Evolutionary conservation across 1,284 basidiomycete genomes (phyloP).

Genomic region (Anthracocystis setariae): DNA sequence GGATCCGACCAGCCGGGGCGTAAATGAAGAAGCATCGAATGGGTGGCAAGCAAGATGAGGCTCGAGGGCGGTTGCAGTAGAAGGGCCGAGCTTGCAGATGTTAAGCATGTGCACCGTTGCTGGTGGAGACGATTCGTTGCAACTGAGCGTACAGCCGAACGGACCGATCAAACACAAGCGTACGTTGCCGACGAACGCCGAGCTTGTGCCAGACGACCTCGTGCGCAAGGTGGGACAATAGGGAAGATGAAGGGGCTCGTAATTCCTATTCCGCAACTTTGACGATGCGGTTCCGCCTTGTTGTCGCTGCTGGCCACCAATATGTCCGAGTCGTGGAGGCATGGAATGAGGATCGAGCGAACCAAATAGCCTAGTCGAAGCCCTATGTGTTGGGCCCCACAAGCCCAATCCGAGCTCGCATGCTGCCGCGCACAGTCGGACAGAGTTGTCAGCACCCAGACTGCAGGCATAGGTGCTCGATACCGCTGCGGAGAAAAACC

Average conservation of each 20-base stretch:
- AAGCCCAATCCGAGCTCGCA: no score
- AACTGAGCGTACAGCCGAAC: background rate
- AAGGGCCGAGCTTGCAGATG: background rate
- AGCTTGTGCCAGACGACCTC: background rate
- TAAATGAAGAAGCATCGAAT: background rate
- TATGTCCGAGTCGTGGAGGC: no score
- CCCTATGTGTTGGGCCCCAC: no score
- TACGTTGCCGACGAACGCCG: background rate
- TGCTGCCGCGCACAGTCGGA: no score
- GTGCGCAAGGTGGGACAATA: constrained; percentile 4
- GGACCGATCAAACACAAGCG: no score
- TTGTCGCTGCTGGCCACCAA: background rate
- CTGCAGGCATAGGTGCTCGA: no score
- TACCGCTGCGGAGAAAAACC: no score
- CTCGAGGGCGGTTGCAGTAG: background rate
- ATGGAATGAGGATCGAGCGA: no score
- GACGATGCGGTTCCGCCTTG: no score
- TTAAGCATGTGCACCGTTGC: constrained; percentile 4
- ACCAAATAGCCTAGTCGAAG: no score
- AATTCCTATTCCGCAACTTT: no score
- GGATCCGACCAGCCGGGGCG: constrained; percentile 7
- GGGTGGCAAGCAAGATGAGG: constrained; percentile 6
- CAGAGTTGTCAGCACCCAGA: no score
- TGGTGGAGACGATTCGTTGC: constrained; percentile 17
- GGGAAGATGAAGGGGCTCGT: background rate